A percentile compares a stretch with the other conserved stretches of the same genome.
Conservation (phyloP, 75 land plant genomes). For the Chamaecyparis obtusa region DNA sequence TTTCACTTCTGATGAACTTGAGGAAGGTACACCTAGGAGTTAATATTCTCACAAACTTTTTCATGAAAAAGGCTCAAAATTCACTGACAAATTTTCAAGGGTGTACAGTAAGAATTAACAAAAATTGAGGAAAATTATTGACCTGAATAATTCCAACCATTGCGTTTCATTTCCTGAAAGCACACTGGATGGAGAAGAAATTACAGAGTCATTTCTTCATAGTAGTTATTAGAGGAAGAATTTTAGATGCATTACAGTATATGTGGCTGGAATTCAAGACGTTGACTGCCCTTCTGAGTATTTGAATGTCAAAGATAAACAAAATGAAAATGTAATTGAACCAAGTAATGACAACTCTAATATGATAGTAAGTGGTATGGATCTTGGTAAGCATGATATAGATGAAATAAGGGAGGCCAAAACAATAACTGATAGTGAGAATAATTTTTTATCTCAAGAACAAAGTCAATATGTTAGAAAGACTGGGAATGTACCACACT, state of each 20-base stretch:
- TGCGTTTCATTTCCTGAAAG: not conserved
- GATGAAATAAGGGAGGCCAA: conserved; percentile 1
- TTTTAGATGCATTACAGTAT: conserved; percentile 1
- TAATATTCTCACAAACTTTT: not conserved
- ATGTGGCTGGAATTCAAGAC: not conserved
- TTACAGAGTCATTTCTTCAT: not conserved
- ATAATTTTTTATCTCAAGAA: not conserved
- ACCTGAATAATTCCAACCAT: not conserved
- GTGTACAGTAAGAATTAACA: conserved; percentile 13
- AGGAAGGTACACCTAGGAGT: not conserved
- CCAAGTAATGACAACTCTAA: not conserved
- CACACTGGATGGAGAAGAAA: conserved; percentile 1
- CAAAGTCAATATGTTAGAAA: conserved; percentile 2
- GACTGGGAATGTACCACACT: conserved; percentile 19
- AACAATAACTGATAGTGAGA: conserved; percentile 7
- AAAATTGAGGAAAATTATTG: not conserved
- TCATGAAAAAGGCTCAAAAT: not conserved
- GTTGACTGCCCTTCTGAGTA: not conserved
- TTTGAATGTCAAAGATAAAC: not conserved
- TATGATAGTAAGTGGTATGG: not conserved
- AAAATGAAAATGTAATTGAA: not conserved
- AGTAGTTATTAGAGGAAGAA: conserved; percentile 7
- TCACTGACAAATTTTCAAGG: not conserved
- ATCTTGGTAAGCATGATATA: not conserved
- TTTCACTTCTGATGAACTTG: not conserved